Conservation (phyloP, 805 yeast species). For the Torulaspora franciscae region DNA sequence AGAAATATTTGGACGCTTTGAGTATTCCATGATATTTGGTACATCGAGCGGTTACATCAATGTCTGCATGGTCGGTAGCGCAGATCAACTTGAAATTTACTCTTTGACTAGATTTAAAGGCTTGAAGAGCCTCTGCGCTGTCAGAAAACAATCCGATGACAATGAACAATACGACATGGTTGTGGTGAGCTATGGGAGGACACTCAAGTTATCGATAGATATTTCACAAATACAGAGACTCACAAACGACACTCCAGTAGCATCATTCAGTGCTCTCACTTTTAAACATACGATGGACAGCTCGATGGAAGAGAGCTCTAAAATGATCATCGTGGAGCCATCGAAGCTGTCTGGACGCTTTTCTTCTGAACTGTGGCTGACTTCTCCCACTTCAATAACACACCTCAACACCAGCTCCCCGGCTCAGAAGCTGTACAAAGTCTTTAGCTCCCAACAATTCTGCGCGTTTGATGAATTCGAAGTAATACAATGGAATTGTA, state of each 20-base stretch:
- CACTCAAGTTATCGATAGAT: slow-evolving; percentile 17
- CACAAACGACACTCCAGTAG: slow-evolving; percentile 7
- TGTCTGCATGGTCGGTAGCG: slow-evolving; percentile 16
- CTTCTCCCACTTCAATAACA: slow-evolving; percentile 23
- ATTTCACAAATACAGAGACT: slow-evolving; percentile 10
- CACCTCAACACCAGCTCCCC: slow-evolving; percentile 10
- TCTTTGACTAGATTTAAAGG: slow-evolving; percentile 32
- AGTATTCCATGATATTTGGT: slow-evolving; percentile 22
- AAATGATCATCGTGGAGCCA: slow-evolving; percentile 10
- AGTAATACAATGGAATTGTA: slow-evolving; percentile 1
- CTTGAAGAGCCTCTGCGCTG: slow-evolving; percentile 17
- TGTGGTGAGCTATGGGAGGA: slow-evolving; percentile 25
- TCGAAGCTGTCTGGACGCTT: slow-evolving; percentile 9
- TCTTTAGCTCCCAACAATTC: slow-evolving; percentile 14
- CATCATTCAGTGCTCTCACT: slow-evolving; percentile 14
- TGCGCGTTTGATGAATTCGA: slow-evolving; percentile 11
- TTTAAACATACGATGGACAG: slow-evolving; percentile 22
- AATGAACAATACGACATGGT: slow-evolving; percentile 13
- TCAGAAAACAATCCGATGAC: slow-evolving; percentile 1
- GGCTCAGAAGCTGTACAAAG: slow-evolving; percentile 10
- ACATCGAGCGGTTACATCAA: slow-evolving; percentile 27
- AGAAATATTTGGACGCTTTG: slow-evolving; percentile 7
- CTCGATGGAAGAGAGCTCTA: slow-evolving; percentile 19
- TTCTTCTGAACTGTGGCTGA: slow-evolving; percentile 19
- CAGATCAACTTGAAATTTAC: slow-evolving; percentile 14